A percentile compares a stretch with the other conserved stretches of the same genome.
phyloP scores from a whole-genome alignment of 257 asterid genomes.

The Nicotiana obtusifolia region DNA sequence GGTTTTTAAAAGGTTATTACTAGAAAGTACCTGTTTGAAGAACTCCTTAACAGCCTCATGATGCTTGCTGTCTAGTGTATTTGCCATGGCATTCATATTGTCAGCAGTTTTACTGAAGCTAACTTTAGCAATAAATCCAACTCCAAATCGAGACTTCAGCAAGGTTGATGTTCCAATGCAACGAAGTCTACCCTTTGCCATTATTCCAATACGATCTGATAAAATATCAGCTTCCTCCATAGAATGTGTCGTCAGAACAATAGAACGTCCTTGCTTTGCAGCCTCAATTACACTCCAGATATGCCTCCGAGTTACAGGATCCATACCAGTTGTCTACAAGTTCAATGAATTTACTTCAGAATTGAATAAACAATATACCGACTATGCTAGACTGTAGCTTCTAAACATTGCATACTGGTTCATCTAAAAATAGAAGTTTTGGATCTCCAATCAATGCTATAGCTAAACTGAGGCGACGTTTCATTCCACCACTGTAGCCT shows the following conservation, averaged over 20 bases:
- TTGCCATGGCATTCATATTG: not conserved
- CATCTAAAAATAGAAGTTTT: conserved; percentile 29
- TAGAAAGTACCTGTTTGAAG: conserved; percentile 22
- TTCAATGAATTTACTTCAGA: not conserved
- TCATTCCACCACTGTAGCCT: conserved; percentile 36
- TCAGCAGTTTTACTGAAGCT: conserved; percentile 14
- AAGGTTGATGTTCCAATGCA: conserved; percentile 36
- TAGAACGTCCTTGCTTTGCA: conserved; percentile 37
- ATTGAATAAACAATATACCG: not conserved
- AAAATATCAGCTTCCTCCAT: conserved; percentile 42
- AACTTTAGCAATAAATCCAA: conserved; percentile 27
- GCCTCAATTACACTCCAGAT: conserved; percentile 35
- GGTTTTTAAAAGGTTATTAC: not conserved
- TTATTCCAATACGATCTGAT: conserved; percentile 39
- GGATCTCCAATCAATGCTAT: conserved; percentile 36
- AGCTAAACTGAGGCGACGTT: conserved; percentile 31
- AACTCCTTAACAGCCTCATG: conserved; percentile 24
- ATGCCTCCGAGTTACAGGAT: conserved; percentile 35
- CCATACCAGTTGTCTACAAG: conserved; percentile 42
- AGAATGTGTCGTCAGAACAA: conserved; percentile 34
- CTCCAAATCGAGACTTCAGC: conserved; percentile 34
- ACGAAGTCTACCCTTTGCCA: conserved; percentile 39
- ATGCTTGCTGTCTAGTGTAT: not conserved
- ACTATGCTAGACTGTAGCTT: not conserved
- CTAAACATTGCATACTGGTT: conserved; percentile 20